Evolutionary conservation across 768 basidiomycete genomes (phyloP).

Genomic region (Postia placenta): DNA sequence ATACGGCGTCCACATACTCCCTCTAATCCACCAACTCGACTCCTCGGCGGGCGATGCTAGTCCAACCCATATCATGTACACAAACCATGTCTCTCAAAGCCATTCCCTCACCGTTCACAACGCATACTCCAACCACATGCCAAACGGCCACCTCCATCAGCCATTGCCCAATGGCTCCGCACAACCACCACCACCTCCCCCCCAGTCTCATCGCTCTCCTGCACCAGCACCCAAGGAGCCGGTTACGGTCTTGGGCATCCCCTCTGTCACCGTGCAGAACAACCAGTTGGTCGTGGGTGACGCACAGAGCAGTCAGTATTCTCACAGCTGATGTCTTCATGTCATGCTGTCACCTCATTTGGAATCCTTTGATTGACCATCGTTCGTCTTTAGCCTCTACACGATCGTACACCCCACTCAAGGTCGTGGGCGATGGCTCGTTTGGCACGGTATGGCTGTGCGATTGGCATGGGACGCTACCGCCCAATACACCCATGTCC

Average conservation of each 20-base stretch:
- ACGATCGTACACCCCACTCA: slow-evolving; percentile 90
- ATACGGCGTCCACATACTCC: neutral
- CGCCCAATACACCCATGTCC: slow-evolving; percentile 83
- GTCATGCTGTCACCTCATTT: neutral
- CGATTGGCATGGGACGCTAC: slow-evolving; percentile 96
- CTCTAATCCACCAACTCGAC: slow-evolving; percentile 2
- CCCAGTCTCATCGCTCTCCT: slow-evolving; percentile 14
- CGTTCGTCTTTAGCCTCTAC: slow-evolving; percentile 51
- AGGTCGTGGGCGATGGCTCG: slow-evolving; percentile 95
- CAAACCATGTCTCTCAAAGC: slow-evolving; percentile 41
- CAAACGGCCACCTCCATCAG: slow-evolving; percentile 24
- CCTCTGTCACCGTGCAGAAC: slow-evolving; percentile 68
- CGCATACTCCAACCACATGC: slow-evolving; percentile 26
- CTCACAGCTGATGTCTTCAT: slow-evolving; percentile 6
- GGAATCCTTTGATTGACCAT: slow-evolving; percentile 8
- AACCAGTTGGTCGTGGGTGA: slow-evolving; percentile 69
- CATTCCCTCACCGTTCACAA: slow-evolving; percentile 31
- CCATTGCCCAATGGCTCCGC: slow-evolving; percentile 12
- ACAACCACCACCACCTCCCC: slow-evolving; percentile 12
- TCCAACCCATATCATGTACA: slow-evolving; percentile 48
- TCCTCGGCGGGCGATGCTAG: slow-evolving; percentile 44
- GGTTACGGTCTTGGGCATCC: slow-evolving; percentile 65
- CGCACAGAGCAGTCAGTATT: slow-evolving; percentile 59
- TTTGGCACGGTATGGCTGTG: slow-evolving; percentile 99
- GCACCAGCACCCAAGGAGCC: slow-evolving; percentile 43